Evolutionary conservation across 2,329 filamentous ascomycete species (phyloP).

Genomic region (Magnaporthales sp.): DNA sequence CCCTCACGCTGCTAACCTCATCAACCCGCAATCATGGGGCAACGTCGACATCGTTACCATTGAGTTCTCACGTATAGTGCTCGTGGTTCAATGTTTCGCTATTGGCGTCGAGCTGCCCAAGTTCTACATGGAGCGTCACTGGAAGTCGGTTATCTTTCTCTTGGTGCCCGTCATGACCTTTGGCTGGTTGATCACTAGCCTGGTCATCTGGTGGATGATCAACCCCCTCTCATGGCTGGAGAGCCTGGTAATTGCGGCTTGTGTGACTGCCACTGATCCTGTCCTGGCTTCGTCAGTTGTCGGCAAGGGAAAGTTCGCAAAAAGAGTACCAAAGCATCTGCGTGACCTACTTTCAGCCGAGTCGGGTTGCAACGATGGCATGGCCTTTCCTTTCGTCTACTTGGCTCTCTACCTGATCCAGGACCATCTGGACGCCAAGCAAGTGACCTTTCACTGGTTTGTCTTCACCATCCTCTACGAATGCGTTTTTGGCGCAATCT

Average conservation of each 20-base stretch:
- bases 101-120: constrained; percentile 85
- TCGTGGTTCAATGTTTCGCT: constrained; percentile 88
- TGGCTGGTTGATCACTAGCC: constrained; percentile 85
- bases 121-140: constrained; percentile 96
- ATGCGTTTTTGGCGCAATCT: constrained; percentile 86
- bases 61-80: constrained; percentile 81
- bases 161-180: constrained; percentile 95
- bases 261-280: constrained; percentile 94
- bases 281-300: constrained; percentile 96
- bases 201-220: constrained; percentile 92
- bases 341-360: constrained; percentile 91
- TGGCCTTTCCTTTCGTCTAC: constrained; percentile 98
- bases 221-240: constrained; percentile 78
- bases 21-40: constrained; percentile 69
- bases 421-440: constrained; percentile 58
- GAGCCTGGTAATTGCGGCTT: constrained; percentile 78
- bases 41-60: constrained; percentile 80
- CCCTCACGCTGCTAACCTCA: constrained; percentile 72
- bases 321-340: constrained; percentile 94
- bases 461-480: constrained; percentile 89
- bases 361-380: constrained; percentile 98
- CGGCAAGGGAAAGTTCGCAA: constrained; percentile 97
- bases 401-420: constrained; percentile 82
- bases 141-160: constrained; percentile 82
- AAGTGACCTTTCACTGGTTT: constrained; percentile 79